Evolutionary conservation across 768 basidiomycete species (phyloP), one percentile per base, ranked within the genome.

Genomic region (Panaeolus papilionaceus): DNA sequence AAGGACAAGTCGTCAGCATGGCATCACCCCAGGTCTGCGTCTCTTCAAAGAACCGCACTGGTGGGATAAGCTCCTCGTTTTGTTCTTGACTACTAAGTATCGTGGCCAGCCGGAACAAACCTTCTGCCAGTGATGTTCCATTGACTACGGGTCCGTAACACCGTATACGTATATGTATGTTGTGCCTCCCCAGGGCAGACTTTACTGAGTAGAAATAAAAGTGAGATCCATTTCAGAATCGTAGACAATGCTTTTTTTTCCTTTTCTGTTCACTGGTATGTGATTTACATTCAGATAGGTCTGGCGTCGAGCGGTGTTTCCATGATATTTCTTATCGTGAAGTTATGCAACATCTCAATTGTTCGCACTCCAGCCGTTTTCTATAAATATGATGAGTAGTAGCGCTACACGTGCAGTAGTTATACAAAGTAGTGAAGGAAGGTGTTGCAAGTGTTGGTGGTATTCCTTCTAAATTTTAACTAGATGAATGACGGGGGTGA

Each of bases 401-500:
- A 51, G 23, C 47, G n/a, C 9, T 51, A 51, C 47, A 51, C 20
- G 11, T 51, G 47, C 20, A 51, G 47, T 51, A 26, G 18, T 20
- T 49, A 20, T n/a, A 26, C 23, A 16, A 49, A 49, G 47, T 26
- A n/a, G 18, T 16, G 47, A 49, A n/a, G 47, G 11, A 6, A 23
- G 5, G 33, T 33, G 5, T 33, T 5, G 33, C 33, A 33, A 33
- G 33, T 33, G 33, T 7, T 26, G 9, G 2, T 47, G 42, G 11
- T 16, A 4, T 44, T 23, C 3, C 16, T 58, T 2, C 72, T 26
- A 20, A 64, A 66, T 28, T 67, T 20, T 26, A 71, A 67, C n/a
- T 72, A 70, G 33, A 82, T 67, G n/a, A 16, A 49, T 49, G 47
- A 49, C 47, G 23, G 47, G 1, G 42, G 42, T 2, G 47, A 49